phyloP scores from a whole-genome alignment of 495 filamentous ascomycete species.

The Aspergillus coremiiformis region DNA sequence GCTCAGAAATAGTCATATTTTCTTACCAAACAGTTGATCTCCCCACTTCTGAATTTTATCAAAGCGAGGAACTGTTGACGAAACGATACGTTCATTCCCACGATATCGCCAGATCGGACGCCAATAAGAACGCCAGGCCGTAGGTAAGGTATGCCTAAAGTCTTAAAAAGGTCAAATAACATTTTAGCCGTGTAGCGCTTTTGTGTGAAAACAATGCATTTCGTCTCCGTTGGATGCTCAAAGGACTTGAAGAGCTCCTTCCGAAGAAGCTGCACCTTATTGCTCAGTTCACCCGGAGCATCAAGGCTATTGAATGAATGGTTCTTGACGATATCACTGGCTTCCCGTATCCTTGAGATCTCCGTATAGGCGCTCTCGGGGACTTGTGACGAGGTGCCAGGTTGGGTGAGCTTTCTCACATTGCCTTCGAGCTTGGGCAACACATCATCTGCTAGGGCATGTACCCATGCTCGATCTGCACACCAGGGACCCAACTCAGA shows the following conservation, averaged over 20 bases:
- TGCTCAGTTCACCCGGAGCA: conserved; percentile 46
- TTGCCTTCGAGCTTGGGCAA: conserved; percentile 53
- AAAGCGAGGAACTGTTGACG: conserved; percentile 70
- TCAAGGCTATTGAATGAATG: conserved; percentile 43
- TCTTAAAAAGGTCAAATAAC: conserved; percentile 56
- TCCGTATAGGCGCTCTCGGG: conserved; percentile 41
- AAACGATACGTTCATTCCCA: conserved; percentile 56
- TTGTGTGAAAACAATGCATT: conserved; percentile 86
- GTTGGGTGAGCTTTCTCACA: conserved; percentile 38
- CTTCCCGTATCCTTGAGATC: conserved; percentile 50
- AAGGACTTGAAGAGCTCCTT: conserved; percentile 53
- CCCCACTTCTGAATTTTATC: conserved; percentile 68
- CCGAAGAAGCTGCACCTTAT: conserved; percentile 63
- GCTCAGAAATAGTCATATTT: background rate
- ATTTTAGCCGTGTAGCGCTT: conserved; percentile 69
- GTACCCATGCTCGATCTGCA: conserved; percentile 72
- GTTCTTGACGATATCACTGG: conserved; percentile 46
- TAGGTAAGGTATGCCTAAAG: conserved; percentile 51
- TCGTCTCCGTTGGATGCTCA: conserved; percentile 44
- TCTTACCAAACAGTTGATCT: conserved; percentile 69
- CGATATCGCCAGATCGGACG: conserved; percentile 35
- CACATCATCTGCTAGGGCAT: conserved; percentile 61
- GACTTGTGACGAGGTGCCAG: conserved; percentile 14
- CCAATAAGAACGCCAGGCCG: conserved; percentile 63
- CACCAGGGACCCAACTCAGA: conserved; percentile 79